Conservation (phyloP, 2,329 filamentous ascomycete genomes). For the Plectosphaerella plurivora region DNA sequence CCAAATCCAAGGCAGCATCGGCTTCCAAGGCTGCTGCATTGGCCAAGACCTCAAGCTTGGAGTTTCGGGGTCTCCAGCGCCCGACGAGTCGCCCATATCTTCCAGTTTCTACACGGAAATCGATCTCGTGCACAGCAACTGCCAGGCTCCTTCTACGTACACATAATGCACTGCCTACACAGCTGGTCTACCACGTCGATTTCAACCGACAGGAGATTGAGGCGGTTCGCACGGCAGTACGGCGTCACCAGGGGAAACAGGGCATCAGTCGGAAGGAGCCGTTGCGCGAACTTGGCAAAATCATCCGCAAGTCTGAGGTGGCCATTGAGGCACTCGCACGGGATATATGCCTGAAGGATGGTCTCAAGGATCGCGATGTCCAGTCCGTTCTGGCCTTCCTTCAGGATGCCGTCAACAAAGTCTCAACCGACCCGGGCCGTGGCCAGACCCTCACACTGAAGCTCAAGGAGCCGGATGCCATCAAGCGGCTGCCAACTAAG, state of each 20-base stretch:
- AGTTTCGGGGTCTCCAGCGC: no score
- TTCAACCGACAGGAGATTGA: slow-evolving; percentile 34
- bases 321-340: slow-evolving; percentile 4
- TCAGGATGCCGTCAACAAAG: slow-evolving; percentile 24
- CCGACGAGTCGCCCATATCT: no score
- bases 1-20: no score
- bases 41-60: no score
- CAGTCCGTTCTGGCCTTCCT: slow-evolving; percentile 32
- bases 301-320: slow-evolving; percentile 8
- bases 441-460: slow-evolving; percentile 26
- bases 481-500: slow-evolving; percentile 17
- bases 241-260: slow-evolving; percentile 3
- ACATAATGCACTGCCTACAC: no score
- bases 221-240: slow-evolving; percentile 10
- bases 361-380: slow-evolving; percentile 17
- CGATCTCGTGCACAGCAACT: no score
- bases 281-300: slow-evolving; percentile 12
- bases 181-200: slow-evolving; percentile 37
- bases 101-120: no score
- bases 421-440: slow-evolving; percentile 11
- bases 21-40: no score
- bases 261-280: slow-evolving; percentile 1
- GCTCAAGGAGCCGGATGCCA: slow-evolving; percentile 10
- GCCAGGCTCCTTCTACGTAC: no score
- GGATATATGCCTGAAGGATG: slow-evolving; percentile 9